Base-by-base conservation (phyloP, 495 filamentous ascomycete species). In the Penicillium samsonianum region DNA sequence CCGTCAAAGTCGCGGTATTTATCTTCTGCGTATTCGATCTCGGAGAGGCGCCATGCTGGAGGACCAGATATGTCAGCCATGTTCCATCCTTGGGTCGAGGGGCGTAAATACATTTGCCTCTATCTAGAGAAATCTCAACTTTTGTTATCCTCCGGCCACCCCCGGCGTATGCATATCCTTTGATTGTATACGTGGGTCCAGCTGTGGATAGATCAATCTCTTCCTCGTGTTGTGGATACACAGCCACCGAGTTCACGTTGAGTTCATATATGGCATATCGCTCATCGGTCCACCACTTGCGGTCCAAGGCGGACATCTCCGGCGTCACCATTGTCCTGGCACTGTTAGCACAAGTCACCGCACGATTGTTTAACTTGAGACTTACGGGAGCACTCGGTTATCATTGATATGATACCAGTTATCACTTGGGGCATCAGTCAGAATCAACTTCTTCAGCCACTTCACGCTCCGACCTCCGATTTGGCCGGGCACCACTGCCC, bases 361-460 rank as follows among this genome's bases (percentile, higher is more conserved):
- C 35, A 47, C 10, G n/a, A 44, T 5, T 0, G 4, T 19, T 23
- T 1, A 28, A n/a, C 12, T 26, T n/a, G 50, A 50, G 35, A 42
- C 76, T 60, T 46, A 79, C 76, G 93, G 93, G 45, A 98, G 72
- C 9, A 97, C 92, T 44, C 93, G 78, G 61, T 98, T 98, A 65
- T 98, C 93, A 65, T 95, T 90, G 53, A 95, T 90, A 69, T 98
- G 93, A 62, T 97, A 98, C 92, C 92, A 96, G 62, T 96, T 96
- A 49, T 93, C 88, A 65, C 91, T 96, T 0, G 93, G 93, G 4
- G 72, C 70, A 6, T 84, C 81, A 0, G 91, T 94, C 46, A 97
- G 64, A 30, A 92, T 88, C 49, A 98, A 80, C 41, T 80, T 86
- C 77, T 89, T 96, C 59, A 98, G 65, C 93, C 93, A 98, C 71